Percentiles rank a stretch among this genome's conserved stretches.
These are phyloP conservation scores for Zygoascus bituminiphila DNA, from an alignment of 805 yeast genomes.

Conservation along the genomic window DNA sequence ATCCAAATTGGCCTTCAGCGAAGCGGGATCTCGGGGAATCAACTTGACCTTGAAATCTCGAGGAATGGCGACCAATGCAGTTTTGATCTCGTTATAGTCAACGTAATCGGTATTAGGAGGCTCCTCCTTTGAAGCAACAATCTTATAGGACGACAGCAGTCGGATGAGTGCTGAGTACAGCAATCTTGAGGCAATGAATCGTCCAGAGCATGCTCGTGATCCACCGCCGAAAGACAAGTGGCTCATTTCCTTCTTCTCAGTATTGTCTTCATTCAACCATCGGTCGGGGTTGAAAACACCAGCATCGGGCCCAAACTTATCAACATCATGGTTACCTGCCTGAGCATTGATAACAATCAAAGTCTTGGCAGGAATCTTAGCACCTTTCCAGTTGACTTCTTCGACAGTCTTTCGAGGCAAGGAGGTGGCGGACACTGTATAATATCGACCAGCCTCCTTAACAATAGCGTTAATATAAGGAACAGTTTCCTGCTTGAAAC, in stretches of 20 bases:
- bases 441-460: constrained; percentile 52
- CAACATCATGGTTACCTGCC: constrained; percentile 59
- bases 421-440: constrained; percentile 58
- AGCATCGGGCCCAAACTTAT: constrained; percentile 22
- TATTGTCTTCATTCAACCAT: constrained; percentile 21
- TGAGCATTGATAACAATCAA: constrained; percentile 57
- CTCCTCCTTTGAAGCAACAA: constrained; percentile 24
- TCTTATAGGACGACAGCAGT: constrained; percentile 39
- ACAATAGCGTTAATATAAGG: constrained; percentile 51
- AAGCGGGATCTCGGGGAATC: constrained; percentile 18
- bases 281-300: constrained; percentile 25
- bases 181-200: constrained; percentile 50
- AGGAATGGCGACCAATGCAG: constrained; percentile 22
- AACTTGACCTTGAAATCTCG: constrained; percentile 21
- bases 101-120: constrained; percentile 22
- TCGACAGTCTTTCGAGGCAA: constrained; percentile 56
- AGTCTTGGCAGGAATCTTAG: constrained; percentile 47
- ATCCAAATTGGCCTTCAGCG: constrained; percentile 12
- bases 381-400: constrained; percentile 35
- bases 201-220: constrained; percentile 58
- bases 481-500: constrained; percentile 30
- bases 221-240: constrained; percentile 44
- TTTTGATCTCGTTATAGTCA: constrained; percentile 19
- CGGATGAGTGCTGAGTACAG: constrained; percentile 47
- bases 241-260: constrained; percentile 18